Base-by-base conservation (phyloP, 768 basidiomycete genomes). In the Pulveroboletus frians region DNA sequence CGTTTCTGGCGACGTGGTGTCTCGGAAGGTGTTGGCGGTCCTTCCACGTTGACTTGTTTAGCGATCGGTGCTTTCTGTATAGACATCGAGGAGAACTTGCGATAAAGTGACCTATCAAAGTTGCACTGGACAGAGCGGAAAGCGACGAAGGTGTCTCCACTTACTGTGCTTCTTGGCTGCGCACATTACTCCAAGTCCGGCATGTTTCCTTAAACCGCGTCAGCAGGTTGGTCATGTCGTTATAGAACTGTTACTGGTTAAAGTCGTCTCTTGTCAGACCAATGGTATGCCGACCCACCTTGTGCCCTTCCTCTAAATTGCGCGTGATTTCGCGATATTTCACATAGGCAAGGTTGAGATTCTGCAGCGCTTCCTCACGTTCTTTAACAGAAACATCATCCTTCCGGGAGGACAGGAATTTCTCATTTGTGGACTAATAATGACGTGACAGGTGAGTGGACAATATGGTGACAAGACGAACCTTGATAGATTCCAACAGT, bases 271-370 rank as follows among this genome's bases (percentile, higher is more conserved):
- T 17, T 23, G 15, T 35, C 23, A 15, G 43, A 43, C 40, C 32
- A 14, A 38, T 20, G 30, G 10, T 6, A 36, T 3, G 23, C 21
- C 29, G 30, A 23, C 53, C 13, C 56, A 86, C 92, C 73, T 90
- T 86, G 58, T 88, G 75, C 5, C 94, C 94, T 63, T 98, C 95
- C 35, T 88, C 84, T 6, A 96, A 71, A 67, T 98, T 93, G 43
- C 79, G 77, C 2, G 73, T 75, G 13, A 96, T 87, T 63, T 97
- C 94, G 46, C 78, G 75, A 66, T 92, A 96, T 60, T 91, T 92
- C 69, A 84, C 84, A 67, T 88, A 88, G 0, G 93, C 89, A 10
- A 85, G 66, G 54, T 95, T 91, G 37, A 95, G 79, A 11, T 81
- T 80, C 62, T 91, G 90, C 23, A 98, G 68, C 0, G 84, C 88